Evolutionary conservation across 2,329 filamentous ascomycete genomes (phyloP), one percentile per base, ranked within the genome.

Genomic region (Colletotrichum echinochloae): DNA sequence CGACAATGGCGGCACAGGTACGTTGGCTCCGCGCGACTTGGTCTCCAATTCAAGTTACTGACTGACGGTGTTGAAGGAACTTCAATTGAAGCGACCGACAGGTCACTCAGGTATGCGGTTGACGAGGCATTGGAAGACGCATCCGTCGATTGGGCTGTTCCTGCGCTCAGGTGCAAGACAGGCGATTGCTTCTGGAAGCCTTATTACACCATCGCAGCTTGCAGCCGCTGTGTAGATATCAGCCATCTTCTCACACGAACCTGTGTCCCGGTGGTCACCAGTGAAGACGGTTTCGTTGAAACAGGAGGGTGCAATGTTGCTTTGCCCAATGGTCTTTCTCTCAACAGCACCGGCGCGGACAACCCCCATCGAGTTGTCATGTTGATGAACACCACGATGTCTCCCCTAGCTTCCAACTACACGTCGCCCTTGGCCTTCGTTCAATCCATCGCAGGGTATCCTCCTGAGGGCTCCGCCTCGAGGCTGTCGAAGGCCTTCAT

Each of bases 391-490:
- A 60, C 67, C 6, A 56, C 48, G 3, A 39, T n/a, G 23, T 39
- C 20, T 18, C 49, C 62, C 5, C 56, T 70, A 14, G 49, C 62
- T 20, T 66, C 61, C 39, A 70, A 65, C 3, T 66, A 70, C 35
- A 51, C 37, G 2, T 26, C 26, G 2, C 67, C 67, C 2, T 39
- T 70, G 11, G 62, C 62, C 26, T n/a, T 62, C 5, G 30, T 66
- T 44, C 67, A 70, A 26, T 62, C 67, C 28, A 70, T 70, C 28
- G 30, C 52, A 12, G 62, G 26, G 3, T 52, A 37, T n/a, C 49
- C 60, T 8, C 3, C 28, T 26, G 48, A 37, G 18, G n/a, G 16
- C n/a, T 55, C 26, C n/a, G n/a, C 23, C 23, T 49, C 12, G 23
- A 49, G 28, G 6, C 26, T 16, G 7, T 30, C 48, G 26, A 18